Evolutionary conservation across 106 monocot species (phyloP), one percentile per base, ranked within the genome.

Genomic region (Iris macrosiphon): DNA sequence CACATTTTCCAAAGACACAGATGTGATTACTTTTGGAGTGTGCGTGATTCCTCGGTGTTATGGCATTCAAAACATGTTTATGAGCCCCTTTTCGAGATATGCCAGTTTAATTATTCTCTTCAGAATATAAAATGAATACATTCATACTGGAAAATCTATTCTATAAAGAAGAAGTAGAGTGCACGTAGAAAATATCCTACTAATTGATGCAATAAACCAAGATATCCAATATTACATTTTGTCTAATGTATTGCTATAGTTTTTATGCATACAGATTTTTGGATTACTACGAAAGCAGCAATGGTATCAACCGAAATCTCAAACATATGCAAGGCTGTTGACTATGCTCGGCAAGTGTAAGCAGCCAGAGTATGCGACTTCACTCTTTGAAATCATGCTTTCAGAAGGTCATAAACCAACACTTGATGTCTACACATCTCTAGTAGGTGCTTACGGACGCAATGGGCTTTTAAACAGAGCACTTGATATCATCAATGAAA

Each of bases 361-460:
- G 18, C 85, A 83, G 66, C 73, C 81, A 2, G 79, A 56, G 19
- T 72, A 79, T 26, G 95, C 95, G 14, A 51, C 55, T 26, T 63
- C 66, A 16, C 82, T 96, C 24, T 96, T 89, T 58, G 63, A 68
- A 47, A 55, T 70, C 18, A 79, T 96, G 86, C 73, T 71, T 20
- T 86, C 95, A 25, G 95, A 96, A 61, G 79, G 82, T 37, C 75
- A 86, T 40, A 74, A 57, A 52, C 89, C 89, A 56, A 77, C 89
- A 23, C n/a, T 78, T 19, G 95, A 89, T 76, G 89, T 96, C 41
- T 89, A 89, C 66, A 86, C 95, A 31, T 73, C 95, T 56, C 75
- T 96, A n/a, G 63, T 82, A 29, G 85, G 82, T 61, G 89, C 89
- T 32, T 96, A 74, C 61, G 85, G 81, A 32, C 47, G 43, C 31